Percentiles rank a stretch among this genome's conserved stretches.
phyloP scores from a whole-genome alignment of 2,329 filamentous ascomycete genomes.

The Fusarium burgessii region DNA sequence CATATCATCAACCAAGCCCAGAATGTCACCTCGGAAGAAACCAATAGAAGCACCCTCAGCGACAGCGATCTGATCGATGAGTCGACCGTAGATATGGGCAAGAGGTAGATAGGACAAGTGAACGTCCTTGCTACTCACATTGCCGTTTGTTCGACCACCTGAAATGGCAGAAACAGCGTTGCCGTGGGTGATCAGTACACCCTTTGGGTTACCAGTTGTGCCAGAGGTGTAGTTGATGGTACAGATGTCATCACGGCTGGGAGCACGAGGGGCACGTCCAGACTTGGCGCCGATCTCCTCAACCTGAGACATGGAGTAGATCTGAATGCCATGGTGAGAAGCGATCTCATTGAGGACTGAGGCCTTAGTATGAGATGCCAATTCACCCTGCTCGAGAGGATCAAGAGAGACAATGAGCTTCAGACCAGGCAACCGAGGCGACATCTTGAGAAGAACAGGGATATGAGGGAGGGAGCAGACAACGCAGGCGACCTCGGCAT shows the following conservation, averaged over 20 bases:
- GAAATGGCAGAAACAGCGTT: slow-evolving; percentile 82
- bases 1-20: slow-evolving; percentile 89
- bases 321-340: slow-evolving; percentile 76
- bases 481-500: slow-evolving; percentile 80
- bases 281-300: slow-evolving; percentile 82
- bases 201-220: slow-evolving; percentile 85
- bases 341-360: slow-evolving; percentile 82
- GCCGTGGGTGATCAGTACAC: slow-evolving; percentile 83
- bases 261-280: slow-evolving; percentile 77
- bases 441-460: slow-evolving; percentile 82
- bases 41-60: slow-evolving; percentile 81
- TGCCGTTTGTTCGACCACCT: slow-evolving; percentile 67
- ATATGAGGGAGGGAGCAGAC: slow-evolving; percentile 85
- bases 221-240: slow-evolving; percentile 95
- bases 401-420: slow-evolving; percentile 93
- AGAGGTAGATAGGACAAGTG: slow-evolving; percentile 90
- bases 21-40: slow-evolving; percentile 93
- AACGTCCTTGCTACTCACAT: slow-evolving; percentile 66
- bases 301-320: slow-evolving; percentile 84
- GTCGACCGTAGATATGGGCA: slow-evolving; percentile 92
- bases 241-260: slow-evolving; percentile 78
- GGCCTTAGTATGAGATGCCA: slow-evolving; percentile 80
- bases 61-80: slow-evolving; percentile 81
- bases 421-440: slow-evolving; percentile 78
- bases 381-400: slow-evolving; percentile 82